Conservation (phyloP, 106 monocot species). For the Dioscorea dumetorum region DNA sequence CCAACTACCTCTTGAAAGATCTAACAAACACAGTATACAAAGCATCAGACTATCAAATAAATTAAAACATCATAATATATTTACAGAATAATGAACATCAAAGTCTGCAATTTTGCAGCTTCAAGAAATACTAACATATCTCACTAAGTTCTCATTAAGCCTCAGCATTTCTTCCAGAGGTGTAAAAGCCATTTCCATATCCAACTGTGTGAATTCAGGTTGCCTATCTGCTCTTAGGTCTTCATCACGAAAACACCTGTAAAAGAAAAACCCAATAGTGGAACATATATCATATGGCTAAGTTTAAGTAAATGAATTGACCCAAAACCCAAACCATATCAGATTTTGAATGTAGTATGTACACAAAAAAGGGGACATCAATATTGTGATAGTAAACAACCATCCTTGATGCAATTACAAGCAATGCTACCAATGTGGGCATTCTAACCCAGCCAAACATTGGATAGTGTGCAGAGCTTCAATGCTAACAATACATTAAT, state of each 20-base stretch:
- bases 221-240: constrained; percentile 97
- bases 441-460: too few species aligned
- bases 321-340: too few species aligned
- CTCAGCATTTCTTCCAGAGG: constrained; percentile 90
- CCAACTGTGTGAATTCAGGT: constrained; percentile 96
- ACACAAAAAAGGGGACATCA: too few species aligned
- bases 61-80: neutral
- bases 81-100: neutral
- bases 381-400: too few species aligned
- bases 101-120: neutral
- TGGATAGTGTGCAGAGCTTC: neutral
- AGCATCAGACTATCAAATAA: neutral
- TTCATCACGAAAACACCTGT: constrained; percentile 97
- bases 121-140: constrained; percentile 56
- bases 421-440: too few species aligned
- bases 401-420: too few species aligned
- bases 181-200: constrained; percentile 98
- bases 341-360: too few species aligned
- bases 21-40: constrained; percentile 25
- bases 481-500: neutral
- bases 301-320: too few species aligned
- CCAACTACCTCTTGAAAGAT: constrained; percentile 70
- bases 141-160: constrained; percentile 87
- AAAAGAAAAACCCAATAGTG: neutral
- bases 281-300: too few species aligned